Evolutionary conservation across 306 rosid species (phyloP), one percentile per base, ranked within the genome.

Genomic region (Sophora flavescens): DNA sequence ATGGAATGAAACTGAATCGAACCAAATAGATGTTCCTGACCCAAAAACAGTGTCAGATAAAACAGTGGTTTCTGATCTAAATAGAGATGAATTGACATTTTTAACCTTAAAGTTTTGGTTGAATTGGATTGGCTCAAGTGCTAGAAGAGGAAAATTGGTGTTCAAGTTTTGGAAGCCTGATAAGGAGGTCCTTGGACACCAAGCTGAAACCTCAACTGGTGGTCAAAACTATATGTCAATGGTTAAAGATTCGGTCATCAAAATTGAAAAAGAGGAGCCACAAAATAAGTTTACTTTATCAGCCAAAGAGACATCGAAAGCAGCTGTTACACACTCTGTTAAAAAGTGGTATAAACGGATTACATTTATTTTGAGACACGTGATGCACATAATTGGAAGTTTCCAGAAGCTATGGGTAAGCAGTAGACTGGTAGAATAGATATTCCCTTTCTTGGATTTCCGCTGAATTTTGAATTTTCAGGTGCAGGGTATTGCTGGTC

Each of bases 391-490:
- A 22, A 28, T 76, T 51, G 83, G 81, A 71, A 84, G 87, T 84
- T 86, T 92, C 84, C 87, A 80, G 85, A 92, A 90, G 84, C 62
- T 92, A 56, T 89, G 91, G 93, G 99, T 95, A 85, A 87, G 99
- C 32, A 30, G 32, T 85, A 74, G 63, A 39, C 9, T 39, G 44
- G 8, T 39, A 38, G 5, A 5, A 38, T 38, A 38, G 4, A 38
- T 33, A 4, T 33, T 33, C 36, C 36, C 4, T 33, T 41, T 7
- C 47, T 57, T 42, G 64, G 64, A 35, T 47, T 30, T 77, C 45
- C 76, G 66, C 81, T 81, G 45, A 84, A 56, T 36, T 74, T 76
- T 69, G 26, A 78, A 68, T 42, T 63, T 85, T 77, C 68, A 75
- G 72, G 61, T 87, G 92, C 88, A 95, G 99, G 85, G 84, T 85